Base-by-base conservation (phyloP, 805 yeast species). In the Pichia insulana region DNA sequence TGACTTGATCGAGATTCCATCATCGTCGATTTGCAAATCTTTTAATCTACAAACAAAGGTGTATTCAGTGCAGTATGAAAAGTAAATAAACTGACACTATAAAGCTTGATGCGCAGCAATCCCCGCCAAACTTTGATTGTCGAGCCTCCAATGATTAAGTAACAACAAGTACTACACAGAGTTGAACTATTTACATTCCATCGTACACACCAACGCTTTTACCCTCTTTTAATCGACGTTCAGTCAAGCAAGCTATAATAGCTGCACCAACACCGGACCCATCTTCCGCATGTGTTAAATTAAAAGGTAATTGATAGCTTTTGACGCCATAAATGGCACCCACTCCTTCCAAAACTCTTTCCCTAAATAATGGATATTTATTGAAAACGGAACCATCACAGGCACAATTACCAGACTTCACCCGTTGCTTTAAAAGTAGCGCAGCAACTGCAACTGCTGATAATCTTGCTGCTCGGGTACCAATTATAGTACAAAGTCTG, bases 241-340 rank as follows among this genome's bases (percentile, higher is more conserved):
- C 78, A 45, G 97, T 85, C 66, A 90, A 74, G 45, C 97, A 96
- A 40, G 98, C 97, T 66, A 90, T 89, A 56, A 90, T 76, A 37
- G 97, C 98, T 43, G 97, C 98, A 60, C 98, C 98, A 39, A 85
- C 96, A 68, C 97, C 97, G 37, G 92, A 82, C 53, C 97, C 98
- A 69, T 92, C 97, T 69, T 90, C 96, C 22, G 62, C 62, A 19
- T 51, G 54, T 6, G 53, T 53, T 28, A 58, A 42, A 16, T 45
- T 45, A 25, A 58, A 53, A 25, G 63, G 64, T 48, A 50, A 26
- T 52, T 52, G 16, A 45, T 43, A n/a, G 49, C 33, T 15, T 50
- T 47, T 96, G 96, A 90, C 51, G 25, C 71, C 90, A 58, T 86
- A 85, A 55, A 90, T 87, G 60, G 88, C 97, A 64, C 80, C 78